Evolutionary conservation across 139 green algal genomes (phyloP).

Genomic region (Parachlorella kessleri): DNA sequence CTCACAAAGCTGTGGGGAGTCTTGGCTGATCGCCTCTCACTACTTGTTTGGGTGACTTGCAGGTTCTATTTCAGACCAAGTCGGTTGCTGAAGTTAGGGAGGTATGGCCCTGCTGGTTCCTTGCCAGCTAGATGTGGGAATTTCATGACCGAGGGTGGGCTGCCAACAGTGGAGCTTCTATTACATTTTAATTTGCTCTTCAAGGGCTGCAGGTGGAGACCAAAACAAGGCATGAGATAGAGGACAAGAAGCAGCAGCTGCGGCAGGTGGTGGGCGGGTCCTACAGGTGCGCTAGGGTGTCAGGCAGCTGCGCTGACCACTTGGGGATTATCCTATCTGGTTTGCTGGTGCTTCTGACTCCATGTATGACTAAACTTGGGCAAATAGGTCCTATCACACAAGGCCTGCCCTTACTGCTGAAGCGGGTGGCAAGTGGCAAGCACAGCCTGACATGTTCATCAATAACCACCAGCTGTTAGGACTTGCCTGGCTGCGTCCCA

Average conservation of each 20-base stretch:
- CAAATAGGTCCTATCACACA: too few relatives aligned
- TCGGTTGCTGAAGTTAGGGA: constrained; percentile 83
- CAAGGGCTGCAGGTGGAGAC: constrained; percentile 68
- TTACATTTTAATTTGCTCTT: too few relatives aligned
- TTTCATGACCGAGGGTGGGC: background rate
- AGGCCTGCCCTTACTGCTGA: too few relatives aligned
- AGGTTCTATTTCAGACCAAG: constrained; percentile 84
- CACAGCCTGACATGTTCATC: background rate
- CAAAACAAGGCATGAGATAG: constrained; percentile 78
- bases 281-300: constrained; percentile 71
- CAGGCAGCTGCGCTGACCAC: background rate
- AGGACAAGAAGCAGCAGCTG: constrained; percentile 90
- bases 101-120: too few relatives aligned
- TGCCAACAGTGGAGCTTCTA: background rate
- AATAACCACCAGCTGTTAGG: background rate
- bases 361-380: too few relatives aligned
- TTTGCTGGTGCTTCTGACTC: too few relatives aligned
- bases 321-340: background rate
- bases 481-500: background rate
- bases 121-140: too few relatives aligned
- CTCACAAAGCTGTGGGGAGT: too few relatives aligned
- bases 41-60: too few relatives aligned
- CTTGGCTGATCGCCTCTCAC: too few relatives aligned
- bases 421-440: too few relatives aligned
- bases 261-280: constrained; percentile 86